phyloP scores from a whole-genome alignment of 176 grass and related monocot species.

The Rhynchospora pubera region DNA sequence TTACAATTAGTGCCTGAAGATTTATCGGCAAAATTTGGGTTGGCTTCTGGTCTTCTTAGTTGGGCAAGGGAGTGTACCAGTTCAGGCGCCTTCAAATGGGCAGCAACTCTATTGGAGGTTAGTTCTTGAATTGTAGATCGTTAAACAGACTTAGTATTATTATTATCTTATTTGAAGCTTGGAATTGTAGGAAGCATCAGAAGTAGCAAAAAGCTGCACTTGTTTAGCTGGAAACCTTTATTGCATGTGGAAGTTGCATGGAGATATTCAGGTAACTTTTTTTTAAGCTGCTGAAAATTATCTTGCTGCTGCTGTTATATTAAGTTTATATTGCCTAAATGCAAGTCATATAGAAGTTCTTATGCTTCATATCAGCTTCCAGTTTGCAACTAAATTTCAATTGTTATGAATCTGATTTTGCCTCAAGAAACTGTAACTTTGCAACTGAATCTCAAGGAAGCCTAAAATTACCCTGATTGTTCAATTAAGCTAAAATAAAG shows the following conservation, averaged over 20 bases:
- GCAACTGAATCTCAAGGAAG: background rate
- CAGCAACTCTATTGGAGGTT: conserved; percentile 77
- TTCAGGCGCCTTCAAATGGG: conserved; percentile 76
- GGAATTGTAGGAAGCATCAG: conserved; percentile 65
- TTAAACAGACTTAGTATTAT: conserved; percentile 7
- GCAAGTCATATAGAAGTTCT: background rate
- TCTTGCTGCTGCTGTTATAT: conserved; percentile 4
- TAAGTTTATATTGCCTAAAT: background rate
- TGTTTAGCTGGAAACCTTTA: conserved; percentile 63
- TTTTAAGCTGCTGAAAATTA: background rate
- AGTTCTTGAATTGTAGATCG: conserved; percentile 21
- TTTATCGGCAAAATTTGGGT: conserved; percentile 72
- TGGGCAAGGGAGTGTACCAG: conserved; percentile 67
- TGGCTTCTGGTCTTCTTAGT: conserved; percentile 77
- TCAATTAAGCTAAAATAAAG: conserved; percentile 18
- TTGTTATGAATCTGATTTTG: background rate
- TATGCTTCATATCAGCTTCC: background rate
- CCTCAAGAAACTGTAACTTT: background rate
- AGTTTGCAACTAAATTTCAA: background rate
- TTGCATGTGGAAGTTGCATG: conserved; percentile 90
- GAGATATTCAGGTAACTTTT: conserved; percentile 53
- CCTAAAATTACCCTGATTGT: background rate
- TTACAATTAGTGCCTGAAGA: conserved; percentile 72
- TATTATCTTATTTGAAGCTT: conserved; percentile 18
- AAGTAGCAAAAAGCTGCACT: conserved; percentile 56